Evolutionary conservation across 2,329 filamentous ascomycete genomes (phyloP).

Genomic region (Emmonsia crescens): DNA sequence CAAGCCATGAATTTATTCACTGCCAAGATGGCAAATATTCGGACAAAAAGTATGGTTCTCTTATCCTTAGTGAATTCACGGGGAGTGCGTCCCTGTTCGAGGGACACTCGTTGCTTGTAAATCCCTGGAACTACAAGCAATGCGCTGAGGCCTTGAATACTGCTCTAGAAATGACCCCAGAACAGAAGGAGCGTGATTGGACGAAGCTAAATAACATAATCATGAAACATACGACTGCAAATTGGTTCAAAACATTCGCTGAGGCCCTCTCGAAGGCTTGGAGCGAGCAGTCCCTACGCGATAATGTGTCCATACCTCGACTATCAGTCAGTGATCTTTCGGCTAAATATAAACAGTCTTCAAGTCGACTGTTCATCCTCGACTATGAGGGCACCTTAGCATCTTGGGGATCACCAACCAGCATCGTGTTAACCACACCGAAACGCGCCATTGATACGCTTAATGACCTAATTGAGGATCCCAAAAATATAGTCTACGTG

Average conservation of each 20-base stretch:
- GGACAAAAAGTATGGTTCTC: constrained; percentile 70
- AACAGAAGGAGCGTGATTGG: constrained; percentile 68
- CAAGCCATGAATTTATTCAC: constrained; percentile 84
- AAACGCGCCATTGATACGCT: constrained; percentile 75
- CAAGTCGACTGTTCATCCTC: constrained; percentile 70
- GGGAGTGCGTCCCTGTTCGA: constrained; percentile 80
- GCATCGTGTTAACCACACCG: constrained; percentile 76
- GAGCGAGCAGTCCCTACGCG: constrained; percentile 72
- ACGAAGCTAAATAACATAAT: constrained; percentile 61
- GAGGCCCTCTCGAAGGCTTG: constrained; percentile 62
- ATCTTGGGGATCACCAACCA: constrained; percentile 71
- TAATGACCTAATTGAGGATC: constrained; percentile 69
- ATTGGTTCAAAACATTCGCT: constrained; percentile 74
- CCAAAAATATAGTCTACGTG: constrained; percentile 77
- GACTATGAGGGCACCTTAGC: constrained; percentile 92
- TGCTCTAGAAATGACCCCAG: constrained; percentile 67
- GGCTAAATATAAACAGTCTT: constrained; percentile 54
- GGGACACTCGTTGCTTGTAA: constrained; percentile 70
- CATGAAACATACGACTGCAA: constrained; percentile 67
- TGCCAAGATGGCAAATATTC: constrained; percentile 74
- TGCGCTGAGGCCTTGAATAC: constrained; percentile 76
- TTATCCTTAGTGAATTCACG: constrained; percentile 92
- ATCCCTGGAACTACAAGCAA: constrained; percentile 88
- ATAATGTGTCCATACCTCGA: constrained; percentile 77
- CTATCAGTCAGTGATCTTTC: constrained; percentile 58